These are phyloP conservation scores for Cyberlindnera euphorbiae DNA, from an alignment of 805 yeast genomes.

Conservation along the genomic window DNA sequence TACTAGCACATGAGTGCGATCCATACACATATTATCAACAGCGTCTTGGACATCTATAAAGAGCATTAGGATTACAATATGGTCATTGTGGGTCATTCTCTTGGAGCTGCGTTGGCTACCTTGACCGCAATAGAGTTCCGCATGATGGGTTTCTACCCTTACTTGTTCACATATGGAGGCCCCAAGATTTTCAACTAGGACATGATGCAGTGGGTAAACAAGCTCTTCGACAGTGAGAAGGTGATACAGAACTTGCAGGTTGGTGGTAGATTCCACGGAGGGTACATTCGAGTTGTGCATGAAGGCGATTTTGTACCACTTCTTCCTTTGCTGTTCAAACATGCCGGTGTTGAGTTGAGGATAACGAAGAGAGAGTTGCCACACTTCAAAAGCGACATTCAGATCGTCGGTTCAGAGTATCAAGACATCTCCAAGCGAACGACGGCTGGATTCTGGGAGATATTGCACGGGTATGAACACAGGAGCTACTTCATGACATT, in stretches of 20 bases:
- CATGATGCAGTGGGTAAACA: conserved; percentile 51
- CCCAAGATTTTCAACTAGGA: conserved; percentile 60
- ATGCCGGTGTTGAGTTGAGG: conserved; percentile 31
- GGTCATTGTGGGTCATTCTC: conserved; percentile 66
- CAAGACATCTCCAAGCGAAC: not conserved
- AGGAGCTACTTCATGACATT: conserved; percentile 33
- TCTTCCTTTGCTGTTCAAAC: conserved; percentile 45
- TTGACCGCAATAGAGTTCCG: conserved; percentile 61
- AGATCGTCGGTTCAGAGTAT: conserved; percentile 11
- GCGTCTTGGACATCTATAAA: conserved; percentile 31
- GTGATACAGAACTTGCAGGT: conserved; percentile 22
- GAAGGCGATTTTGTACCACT: conserved; percentile 53
- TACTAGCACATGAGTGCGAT: conserved; percentile 41
- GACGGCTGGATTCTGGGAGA: conserved; percentile 6
- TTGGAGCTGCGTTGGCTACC: conserved; percentile 69
- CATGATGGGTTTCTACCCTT: conserved; percentile 48
- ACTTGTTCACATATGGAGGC: conserved; percentile 55
- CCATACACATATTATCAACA: conserved; percentile 24
- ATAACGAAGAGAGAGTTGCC: conserved; percentile 35
- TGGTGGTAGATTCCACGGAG: conserved; percentile 23
- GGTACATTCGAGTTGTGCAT: conserved; percentile 54
- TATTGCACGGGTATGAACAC: conserved; percentile 33
- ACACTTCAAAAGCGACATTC: conserved; percentile 23
- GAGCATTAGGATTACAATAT: conserved; percentile 45
- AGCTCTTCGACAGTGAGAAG: conserved; percentile 36